Base-by-base conservation (phyloP, 1,284 basidiomycete genomes). In the Sporisorium sorghi region DNA sequence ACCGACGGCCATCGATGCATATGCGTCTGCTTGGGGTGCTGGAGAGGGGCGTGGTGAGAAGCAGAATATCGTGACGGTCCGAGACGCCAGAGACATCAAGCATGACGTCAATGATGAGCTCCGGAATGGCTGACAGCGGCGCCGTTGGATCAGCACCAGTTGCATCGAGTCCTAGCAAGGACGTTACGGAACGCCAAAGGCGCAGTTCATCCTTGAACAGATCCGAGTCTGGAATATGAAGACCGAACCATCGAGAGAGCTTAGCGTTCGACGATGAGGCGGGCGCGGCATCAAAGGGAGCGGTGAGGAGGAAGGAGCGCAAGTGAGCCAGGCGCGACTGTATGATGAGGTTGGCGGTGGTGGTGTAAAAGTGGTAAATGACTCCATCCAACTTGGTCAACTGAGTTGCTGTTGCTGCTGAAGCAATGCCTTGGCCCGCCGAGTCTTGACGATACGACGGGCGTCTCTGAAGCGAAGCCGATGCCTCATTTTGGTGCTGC, bases 281-380 rank as follows among this genome's bases (percentile, higher is more conserved):
- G 19, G 58, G 15, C 10, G 43, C 26, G 21, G 17, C 24, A 17
- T 64, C 57, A 26, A 61, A 54, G 11, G 58, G 61, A 51, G 57
- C 32, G 11, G 51, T 32, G 39, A 68, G 65, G n/a, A 73, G 48
- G 32, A 40, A 57, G 15, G 50, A 44, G 17, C 71, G 62, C 23
- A 63, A 48, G 47, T 81, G 78, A 0, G 78, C 74, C 7, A 84
- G 58, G 5, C 85, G 76, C 2, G 80, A 67, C 51, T 85, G 79
- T 5, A 80, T 73, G 26, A 86, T 54, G 47, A 86, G 70, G 28
- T 83, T 79, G 35, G 78, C 73, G 1, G 84, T 82, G 71, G 85
- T 85, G 49, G 78, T 56, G 72, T 82, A 85, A 59, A 86, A 85
- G 63, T 85, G 85, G 70, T 83, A 77, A 30, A 64, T 52, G 55